Conservation (phyloP, 2,329 filamentous ascomycete genomes). For the Colletotrichum tabaci region DNA sequence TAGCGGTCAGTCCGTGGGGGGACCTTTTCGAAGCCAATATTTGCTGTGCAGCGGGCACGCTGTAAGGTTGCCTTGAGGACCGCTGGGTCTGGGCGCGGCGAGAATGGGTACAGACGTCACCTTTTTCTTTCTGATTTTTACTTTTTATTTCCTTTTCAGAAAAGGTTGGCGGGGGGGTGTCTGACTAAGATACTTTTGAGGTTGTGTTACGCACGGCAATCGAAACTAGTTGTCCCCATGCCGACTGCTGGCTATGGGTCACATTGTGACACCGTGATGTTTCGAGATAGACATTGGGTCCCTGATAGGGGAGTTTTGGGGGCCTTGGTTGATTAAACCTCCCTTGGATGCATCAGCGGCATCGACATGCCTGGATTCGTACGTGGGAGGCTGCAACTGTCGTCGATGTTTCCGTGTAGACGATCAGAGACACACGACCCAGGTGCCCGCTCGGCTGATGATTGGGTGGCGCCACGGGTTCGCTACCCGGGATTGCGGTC, state of each 20-base stretch:
- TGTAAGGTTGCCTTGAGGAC: slow-evolving; percentile 21
- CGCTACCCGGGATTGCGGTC: slow-evolving; percentile 16
- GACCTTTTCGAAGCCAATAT: slow-evolving; percentile 15
- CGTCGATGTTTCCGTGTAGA: not conserved
- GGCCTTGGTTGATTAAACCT: not conserved
- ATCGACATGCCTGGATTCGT: slow-evolving; percentile 13
- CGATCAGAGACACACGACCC: slow-evolving; percentile 19
- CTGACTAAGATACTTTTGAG: slow-evolving; percentile 20
- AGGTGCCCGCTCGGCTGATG: slow-evolving; percentile 3
- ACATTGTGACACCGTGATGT: slow-evolving; percentile 21
- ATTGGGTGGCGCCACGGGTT: slow-evolving; percentile 21
- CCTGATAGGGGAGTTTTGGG: not conserved
- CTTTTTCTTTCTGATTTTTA: not conserved
- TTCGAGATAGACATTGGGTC: not conserved
- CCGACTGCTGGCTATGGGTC: slow-evolving; percentile 5
- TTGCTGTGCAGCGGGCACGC: slow-evolving; percentile 24
- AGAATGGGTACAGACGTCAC: slow-evolving; percentile 21
- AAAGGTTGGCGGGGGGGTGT: not conserved
- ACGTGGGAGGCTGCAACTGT: slow-evolving; percentile 14
- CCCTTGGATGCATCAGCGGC: not conserved
- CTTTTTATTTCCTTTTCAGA: no score
- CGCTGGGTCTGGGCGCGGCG: slow-evolving; percentile 21
- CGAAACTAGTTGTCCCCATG: not conserved
- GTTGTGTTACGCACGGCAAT: not conserved
- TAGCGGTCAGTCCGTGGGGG: slow-evolving; percentile 28